Percentiles rank a stretch among this genome's conserved stretches.
Conservation (phyloP, 306 rosid species). For the Pachyrhizus erosus region DNA sequence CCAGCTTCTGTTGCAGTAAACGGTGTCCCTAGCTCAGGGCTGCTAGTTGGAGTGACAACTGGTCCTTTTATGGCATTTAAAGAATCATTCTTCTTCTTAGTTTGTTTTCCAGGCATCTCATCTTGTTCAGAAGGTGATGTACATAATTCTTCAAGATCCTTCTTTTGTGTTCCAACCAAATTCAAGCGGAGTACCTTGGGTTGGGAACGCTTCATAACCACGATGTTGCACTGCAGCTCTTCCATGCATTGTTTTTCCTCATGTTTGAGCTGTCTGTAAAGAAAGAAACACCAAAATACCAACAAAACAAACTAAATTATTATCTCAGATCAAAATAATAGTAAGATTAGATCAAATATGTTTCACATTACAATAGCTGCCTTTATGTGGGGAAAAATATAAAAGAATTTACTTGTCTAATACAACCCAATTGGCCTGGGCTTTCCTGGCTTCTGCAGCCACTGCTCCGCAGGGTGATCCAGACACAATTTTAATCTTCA, state of each 20-base stretch:
- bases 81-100: slow-evolving; percentile 60
- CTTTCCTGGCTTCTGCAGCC: slow-evolving; percentile 86
- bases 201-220: slow-evolving; percentile 88
- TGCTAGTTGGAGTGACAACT: slow-evolving; percentile 88
- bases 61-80: slow-evolving; percentile 63
- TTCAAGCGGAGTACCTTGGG: slow-evolving; percentile 94
- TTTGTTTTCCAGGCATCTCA: slow-evolving; percentile 54
- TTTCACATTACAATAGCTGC: slow-evolving; percentile 25
- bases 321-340: slow-evolving; percentile 20
- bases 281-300: slow-evolving; percentile 24
- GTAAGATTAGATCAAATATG: neutral
- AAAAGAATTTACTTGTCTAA: slow-evolving; percentile 80
- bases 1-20: slow-evolving; percentile 92
- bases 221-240: slow-evolving; percentile 95
- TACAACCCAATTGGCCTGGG: slow-evolving; percentile 89
- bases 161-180: slow-evolving; percentile 74
- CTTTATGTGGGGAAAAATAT: neutral
- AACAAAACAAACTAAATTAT: slow-evolving; percentile 12
- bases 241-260: slow-evolving; percentile 96
- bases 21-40: slow-evolving; percentile 90
- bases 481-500: slow-evolving; percentile 83
- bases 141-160: slow-evolving; percentile 60
- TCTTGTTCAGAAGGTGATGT: slow-evolving; percentile 59
- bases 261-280: slow-evolving; percentile 81
- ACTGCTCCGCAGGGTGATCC: slow-evolving; percentile 94